Evolutionary conservation across 805 yeast species (phyloP).

Genomic region (Starmerella cellae): DNA sequence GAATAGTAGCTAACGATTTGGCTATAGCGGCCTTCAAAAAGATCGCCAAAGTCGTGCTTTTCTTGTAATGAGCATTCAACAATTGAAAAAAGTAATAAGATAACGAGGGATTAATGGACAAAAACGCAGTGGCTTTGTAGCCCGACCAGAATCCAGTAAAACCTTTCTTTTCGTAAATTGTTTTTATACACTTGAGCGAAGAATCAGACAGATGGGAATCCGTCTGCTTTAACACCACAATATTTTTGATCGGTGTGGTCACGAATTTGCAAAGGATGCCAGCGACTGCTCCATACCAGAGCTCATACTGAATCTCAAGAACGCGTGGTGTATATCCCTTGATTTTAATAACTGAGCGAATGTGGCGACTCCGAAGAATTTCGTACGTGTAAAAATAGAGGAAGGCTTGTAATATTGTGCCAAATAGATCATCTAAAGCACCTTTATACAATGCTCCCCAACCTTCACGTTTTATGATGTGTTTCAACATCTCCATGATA

Average conservation of each 20-base stretch:
- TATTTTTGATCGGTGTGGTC: constrained; percentile 25
- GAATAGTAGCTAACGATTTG: constrained; percentile 50
- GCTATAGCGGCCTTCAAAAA: constrained; percentile 54
- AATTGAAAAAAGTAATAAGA: constrained; percentile 27
- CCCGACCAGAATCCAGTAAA: constrained; percentile 27
- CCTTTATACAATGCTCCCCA: constrained; percentile 64
- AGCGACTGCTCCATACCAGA: constrained; percentile 24
- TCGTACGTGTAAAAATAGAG: constrained; percentile 27
- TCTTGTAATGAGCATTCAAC: constrained; percentile 20
- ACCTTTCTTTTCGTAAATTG: constrained; percentile 24
- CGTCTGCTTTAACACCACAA: constrained; percentile 24
- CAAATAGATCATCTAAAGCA: constrained; percentile 36
- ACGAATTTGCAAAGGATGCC: constrained; percentile 26
- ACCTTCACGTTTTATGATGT: constrained; percentile 64
- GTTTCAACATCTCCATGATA: constrained; percentile 58
- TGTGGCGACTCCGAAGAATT: constrained; percentile 20
- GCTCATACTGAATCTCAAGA: constrained; percentile 24
- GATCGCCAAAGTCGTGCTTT: constrained; percentile 33
- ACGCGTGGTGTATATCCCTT: constrained; percentile 22
- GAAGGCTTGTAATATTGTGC: constrained; percentile 25
- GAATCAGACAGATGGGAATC: neutral
- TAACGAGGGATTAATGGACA: constrained; percentile 26
- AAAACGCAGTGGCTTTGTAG: constrained; percentile 23
- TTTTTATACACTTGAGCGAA: constrained; percentile 14
- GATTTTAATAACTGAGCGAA: constrained; percentile 11